Conservation (phyloP, 176 grass and related monocot genomes). For the Ensete glaucum region DNA sequence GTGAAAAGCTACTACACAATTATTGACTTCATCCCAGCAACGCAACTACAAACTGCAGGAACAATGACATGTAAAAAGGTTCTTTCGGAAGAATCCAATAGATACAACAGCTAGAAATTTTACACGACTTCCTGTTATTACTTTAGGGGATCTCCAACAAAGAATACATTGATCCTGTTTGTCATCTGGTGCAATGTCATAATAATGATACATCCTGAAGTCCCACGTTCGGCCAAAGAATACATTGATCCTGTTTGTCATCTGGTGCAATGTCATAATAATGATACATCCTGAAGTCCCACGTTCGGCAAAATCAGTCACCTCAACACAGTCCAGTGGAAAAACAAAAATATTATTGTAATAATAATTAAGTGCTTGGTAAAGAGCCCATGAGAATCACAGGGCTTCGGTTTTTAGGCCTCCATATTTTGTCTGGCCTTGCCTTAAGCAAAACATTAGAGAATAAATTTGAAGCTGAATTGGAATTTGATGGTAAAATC, state of each 20-base stretch:
- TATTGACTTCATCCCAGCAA: too few relatives aligned
- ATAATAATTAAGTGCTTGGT: slow-evolving; percentile 40
- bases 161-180: neutral
- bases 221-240: too few relatives aligned
- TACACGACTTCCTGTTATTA: neutral
- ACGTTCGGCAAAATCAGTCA: neutral
- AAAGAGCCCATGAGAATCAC: slow-evolving; percentile 90
- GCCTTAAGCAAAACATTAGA: slow-evolving; percentile 67
- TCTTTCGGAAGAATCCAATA: too few relatives aligned
- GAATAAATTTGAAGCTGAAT: slow-evolving; percentile 53
- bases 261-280: neutral
- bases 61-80: too few relatives aligned
- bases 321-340: neutral
- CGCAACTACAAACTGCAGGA: too few relatives aligned
- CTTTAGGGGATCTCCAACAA: neutral
- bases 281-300: neutral
- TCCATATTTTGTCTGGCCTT: slow-evolving; percentile 73
- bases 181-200: neutral
- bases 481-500: slow-evolving; percentile 23
- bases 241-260: neutral
- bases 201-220: neutral
- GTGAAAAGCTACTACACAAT: too few relatives aligned
- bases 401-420: slow-evolving; percentile 42
- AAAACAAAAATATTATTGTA: too few relatives aligned
- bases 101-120: neutral